Evolutionary conservation across 495 filamentous ascomycete genomes (phyloP).

Genomic region (Immersiella caudata): DNA sequence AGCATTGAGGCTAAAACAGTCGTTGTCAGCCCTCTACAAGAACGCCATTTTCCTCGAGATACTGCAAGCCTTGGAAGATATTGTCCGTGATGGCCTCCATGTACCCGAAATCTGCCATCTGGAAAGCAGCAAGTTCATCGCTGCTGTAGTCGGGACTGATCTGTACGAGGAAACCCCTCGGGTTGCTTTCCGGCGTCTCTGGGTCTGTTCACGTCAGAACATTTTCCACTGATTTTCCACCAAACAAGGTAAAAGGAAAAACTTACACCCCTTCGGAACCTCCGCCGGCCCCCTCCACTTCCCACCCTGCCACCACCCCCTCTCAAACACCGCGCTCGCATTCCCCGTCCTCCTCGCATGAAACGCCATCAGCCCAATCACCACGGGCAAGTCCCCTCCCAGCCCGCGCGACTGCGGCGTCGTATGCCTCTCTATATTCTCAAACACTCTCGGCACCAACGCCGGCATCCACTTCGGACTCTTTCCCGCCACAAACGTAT

Average conservation of each 20-base stretch:
- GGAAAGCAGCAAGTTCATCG: constrained; percentile 15
- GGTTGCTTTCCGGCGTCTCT: constrained; percentile 14
- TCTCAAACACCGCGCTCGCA: constrained; percentile 29
- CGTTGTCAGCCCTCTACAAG: constrained; percentile 20
- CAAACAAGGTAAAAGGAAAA: not conserved
- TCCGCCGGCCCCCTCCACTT: constrained; percentile 22
- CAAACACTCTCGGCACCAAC: constrained; percentile 36
- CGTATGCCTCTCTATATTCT: constrained; percentile 16
- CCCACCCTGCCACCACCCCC: constrained; percentile 19
- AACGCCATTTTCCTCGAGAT: constrained; percentile 16
- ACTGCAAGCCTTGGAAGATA: not conserved
- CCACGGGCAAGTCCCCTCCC: constrained; percentile 32
- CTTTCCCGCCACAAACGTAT: constrained; percentile 26
- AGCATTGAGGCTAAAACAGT: not conserved
- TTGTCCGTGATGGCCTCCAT: constrained; percentile 5
- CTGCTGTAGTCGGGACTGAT: constrained; percentile 27
- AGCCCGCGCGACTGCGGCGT: constrained; percentile 28
- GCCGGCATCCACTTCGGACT: constrained; percentile 38
- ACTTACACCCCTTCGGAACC: constrained; percentile 31
- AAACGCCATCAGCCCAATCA: constrained; percentile 39
- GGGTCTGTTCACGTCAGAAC: constrained; percentile 2
- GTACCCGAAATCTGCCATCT: constrained; percentile 4
- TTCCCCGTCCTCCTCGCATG: constrained; percentile 9
- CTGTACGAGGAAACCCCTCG: constrained; percentile 33
- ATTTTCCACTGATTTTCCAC: not conserved